phyloP scores from a whole-genome alignment of 257 asterid genomes.

The Nemophila menziesii region DNA sequence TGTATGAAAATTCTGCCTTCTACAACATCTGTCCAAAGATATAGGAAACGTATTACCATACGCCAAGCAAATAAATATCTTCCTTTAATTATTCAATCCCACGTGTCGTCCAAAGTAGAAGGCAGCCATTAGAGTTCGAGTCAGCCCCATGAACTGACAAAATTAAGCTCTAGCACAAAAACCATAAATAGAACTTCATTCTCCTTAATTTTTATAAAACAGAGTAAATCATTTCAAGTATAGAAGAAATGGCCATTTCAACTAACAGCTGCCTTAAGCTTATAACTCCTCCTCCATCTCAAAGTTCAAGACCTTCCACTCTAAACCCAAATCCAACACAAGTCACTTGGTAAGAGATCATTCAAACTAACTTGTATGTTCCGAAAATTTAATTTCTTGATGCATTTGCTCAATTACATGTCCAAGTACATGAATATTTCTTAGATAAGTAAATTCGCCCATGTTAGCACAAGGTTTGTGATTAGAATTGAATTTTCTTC shows the following conservation, averaged over 20 bases:
- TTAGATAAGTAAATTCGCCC: too few relatives aligned
- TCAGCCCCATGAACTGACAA: constrained; percentile 4
- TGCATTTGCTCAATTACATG: too few relatives aligned
- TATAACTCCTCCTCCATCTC: constrained; percentile 24
- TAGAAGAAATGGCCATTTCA: constrained; percentile 31
- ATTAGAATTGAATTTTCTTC: too few relatives aligned
- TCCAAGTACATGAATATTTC: too few relatives aligned
- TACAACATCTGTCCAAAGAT: neutral
- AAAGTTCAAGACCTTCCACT: constrained; percentile 14
- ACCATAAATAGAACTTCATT: neutral
- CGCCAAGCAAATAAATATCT: constrained; percentile 32
- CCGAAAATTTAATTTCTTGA: neutral
- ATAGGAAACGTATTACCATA: constrained; percentile 16
- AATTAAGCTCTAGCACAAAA: neutral
- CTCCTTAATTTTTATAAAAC: neutral
- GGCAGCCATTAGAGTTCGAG: neutral
- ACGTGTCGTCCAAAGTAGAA: neutral
- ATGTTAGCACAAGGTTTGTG: too few relatives aligned
- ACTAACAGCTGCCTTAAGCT: constrained; percentile 37
- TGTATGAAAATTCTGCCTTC: neutral
- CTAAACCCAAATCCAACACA: constrained; percentile 13
- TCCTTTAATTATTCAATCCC: constrained; percentile 2
- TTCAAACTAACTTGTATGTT: too few relatives aligned
- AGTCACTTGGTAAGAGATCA: constrained; percentile 22
- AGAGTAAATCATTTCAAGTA: neutral